phyloP scores from a whole-genome alignment of 305 asterid species.

The Nicotiana rustica region DNA sequence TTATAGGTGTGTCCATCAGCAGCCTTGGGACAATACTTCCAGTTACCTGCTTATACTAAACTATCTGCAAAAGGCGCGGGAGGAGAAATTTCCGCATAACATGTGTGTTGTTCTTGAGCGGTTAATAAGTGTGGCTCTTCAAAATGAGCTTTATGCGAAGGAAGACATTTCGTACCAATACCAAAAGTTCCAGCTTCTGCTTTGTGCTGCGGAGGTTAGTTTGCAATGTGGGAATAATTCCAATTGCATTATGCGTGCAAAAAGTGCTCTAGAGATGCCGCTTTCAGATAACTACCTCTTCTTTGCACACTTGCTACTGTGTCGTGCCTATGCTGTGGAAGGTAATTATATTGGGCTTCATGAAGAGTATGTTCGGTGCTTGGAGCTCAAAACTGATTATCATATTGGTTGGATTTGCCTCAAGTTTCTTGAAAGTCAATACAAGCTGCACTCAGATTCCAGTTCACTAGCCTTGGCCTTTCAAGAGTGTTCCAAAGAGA shows the following conservation, averaged over 20 bases:
- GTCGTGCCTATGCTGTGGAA: conserved; percentile 82
- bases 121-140: conserved; percentile 67
- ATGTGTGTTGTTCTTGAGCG: conserved; percentile 64
- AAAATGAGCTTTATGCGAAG: conserved; percentile 47
- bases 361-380: conserved; percentile 70
- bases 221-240: conserved; percentile 70
- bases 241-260: conserved; percentile 68
- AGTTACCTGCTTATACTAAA: conserved; percentile 78
- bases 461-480: conserved; percentile 54
- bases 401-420: conserved; percentile 91
- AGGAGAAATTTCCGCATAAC: conserved; percentile 72
- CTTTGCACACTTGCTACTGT: conserved; percentile 83
- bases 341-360: conserved; percentile 54
- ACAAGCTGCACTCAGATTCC: conserved; percentile 63
- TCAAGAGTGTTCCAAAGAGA: conserved; percentile 76
- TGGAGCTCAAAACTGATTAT: conserved; percentile 75
- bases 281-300: conserved; percentile 66
- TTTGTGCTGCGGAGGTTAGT: conserved; percentile 87
- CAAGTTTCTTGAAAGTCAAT: conserved; percentile 72
- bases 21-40: conserved; percentile 85
- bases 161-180: conserved; percentile 52
- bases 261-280: conserved; percentile 59
- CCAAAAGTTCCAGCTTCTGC: conserved; percentile 78
- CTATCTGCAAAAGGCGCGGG: conserved; percentile 81
- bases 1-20: conserved; percentile 83